These are phyloP conservation scores for Nothophaeocryptopus gaeumannii DNA, from an alignment of 2,329 filamentous ascomycete genomes.

Conservation along the genomic window DNA sequence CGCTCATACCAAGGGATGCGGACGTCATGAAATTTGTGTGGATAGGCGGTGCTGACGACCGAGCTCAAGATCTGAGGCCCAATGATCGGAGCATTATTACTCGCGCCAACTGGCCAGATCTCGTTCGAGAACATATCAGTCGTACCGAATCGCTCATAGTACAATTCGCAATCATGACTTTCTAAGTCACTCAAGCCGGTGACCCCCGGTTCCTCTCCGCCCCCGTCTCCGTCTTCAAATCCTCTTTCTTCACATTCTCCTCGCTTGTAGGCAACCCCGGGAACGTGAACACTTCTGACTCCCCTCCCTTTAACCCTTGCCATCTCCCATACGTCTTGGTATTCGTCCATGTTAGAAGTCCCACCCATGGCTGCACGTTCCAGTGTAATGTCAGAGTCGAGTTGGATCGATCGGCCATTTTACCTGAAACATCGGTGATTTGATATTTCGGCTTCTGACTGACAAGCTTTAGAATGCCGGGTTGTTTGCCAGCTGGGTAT, in stretches of 20 bases:
- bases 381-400: slow-evolving; percentile 81
- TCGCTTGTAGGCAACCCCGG: slow-evolving; percentile 63
- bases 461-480: slow-evolving; percentile 71
- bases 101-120: too few species aligned
- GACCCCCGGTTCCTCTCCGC: slow-evolving; percentile 47
- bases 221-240: slow-evolving; percentile 49
- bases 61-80: too few species aligned
- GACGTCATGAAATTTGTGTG: too few species aligned
- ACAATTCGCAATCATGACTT: not conserved
- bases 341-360: slow-evolving; percentile 73
- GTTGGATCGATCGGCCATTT: slow-evolving; percentile 69
- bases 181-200: slow-evolving; percentile 33
- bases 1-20: too few species aligned
- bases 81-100: too few species aligned
- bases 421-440: slow-evolving; percentile 83
- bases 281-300: slow-evolving; percentile 62
- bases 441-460: slow-evolving; percentile 95
- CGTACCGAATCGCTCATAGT: too few species aligned
- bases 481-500: slow-evolving; percentile 36
- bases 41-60: too few species aligned
- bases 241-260: slow-evolving; percentile 41
- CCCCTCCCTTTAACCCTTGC: slow-evolving; percentile 63
- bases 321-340: slow-evolving; percentile 52
- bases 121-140: too few species aligned
- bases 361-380: slow-evolving; percentile 98